These are phyloP conservation scores for Blakeslea trispora DNA, from an alignment of 371 early-diverging fungal species.

Conservation along the genomic window DNA sequence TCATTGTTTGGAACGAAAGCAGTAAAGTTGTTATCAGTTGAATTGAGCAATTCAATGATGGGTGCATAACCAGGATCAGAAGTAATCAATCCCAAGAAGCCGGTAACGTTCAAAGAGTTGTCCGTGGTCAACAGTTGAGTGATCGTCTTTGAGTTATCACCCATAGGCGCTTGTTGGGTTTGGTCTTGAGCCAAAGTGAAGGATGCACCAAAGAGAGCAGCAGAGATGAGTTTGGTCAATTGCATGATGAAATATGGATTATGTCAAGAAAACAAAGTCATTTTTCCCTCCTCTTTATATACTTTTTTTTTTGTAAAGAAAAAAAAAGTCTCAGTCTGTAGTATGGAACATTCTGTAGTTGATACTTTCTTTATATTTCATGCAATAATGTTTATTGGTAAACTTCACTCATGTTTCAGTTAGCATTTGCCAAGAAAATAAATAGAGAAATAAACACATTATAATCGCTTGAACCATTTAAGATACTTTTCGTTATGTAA, in stretches of 20 bases:
- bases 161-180: neutral
- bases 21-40: conserved; percentile 32
- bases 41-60: conserved; percentile 26
- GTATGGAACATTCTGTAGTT: neutral
- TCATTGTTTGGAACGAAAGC: conserved; percentile 37
- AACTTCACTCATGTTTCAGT: too few relatives aligned
- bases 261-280: too few relatives aligned
- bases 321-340: neutral
- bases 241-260: conserved; percentile 11
- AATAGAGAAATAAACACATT: too few relatives aligned
- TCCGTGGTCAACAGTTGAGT: conserved; percentile 29
- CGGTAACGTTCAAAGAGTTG: conserved; percentile 23
- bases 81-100: conserved; percentile 29
- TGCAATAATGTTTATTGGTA: too few relatives aligned
- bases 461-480: too few relatives aligned
- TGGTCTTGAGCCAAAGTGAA: conserved; percentile 10
- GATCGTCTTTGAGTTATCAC: conserved; percentile 16
- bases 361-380: too few relatives aligned
- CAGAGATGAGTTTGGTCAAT: conserved; percentile 12
- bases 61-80: conserved; percentile 35
- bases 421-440: too few relatives aligned
- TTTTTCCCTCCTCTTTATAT: too few relatives aligned
- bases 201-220: conserved; percentile 10
- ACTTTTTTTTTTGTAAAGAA: neutral
- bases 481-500: too few relatives aligned